Conservation (phyloP, 495 filamentous ascomycete species). For the Neurospora sp. region DNA sequence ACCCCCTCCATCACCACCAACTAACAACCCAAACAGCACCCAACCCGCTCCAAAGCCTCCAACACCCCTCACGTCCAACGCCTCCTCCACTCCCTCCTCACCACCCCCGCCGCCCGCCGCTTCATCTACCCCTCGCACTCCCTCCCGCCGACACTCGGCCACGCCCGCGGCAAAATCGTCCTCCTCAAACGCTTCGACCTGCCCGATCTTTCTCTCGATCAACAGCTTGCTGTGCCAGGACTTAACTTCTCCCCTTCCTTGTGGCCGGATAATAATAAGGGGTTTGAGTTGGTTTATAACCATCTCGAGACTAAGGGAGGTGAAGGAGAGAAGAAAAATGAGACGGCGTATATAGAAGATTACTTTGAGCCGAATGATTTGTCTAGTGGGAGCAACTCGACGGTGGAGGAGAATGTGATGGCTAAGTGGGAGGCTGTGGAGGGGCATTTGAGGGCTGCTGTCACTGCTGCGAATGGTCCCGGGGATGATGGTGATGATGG, state of each 20-base stretch:
- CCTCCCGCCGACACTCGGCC: conserved; percentile 55
- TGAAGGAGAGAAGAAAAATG: conserved; percentile 32
- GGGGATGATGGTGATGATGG: conserved; percentile 7
- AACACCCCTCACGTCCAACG: conserved; percentile 42
- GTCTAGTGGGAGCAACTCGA: not conserved
- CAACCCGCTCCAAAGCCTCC: conserved; percentile 23
- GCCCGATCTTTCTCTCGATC: conserved; percentile 25
- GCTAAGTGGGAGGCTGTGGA: conserved; percentile 59
- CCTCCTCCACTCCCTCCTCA: conserved; percentile 54
- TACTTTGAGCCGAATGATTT: conserved; percentile 70
- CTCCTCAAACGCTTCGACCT: conserved; percentile 66
- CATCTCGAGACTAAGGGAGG: not conserved
- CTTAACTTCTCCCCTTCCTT: conserved; percentile 64
- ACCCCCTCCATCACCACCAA: not conserved
- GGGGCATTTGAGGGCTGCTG: conserved; percentile 52
- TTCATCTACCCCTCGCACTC: conserved; percentile 52
- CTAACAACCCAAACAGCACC: not conserved
- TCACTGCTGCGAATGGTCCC: not conserved
- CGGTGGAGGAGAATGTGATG: conserved; percentile 46
- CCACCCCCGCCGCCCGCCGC: conserved; percentile 48
- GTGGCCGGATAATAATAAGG: conserved; percentile 69
- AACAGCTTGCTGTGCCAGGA: conserved; percentile 45
- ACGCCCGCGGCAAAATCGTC: conserved; percentile 67
- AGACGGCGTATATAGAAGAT: conserved; percentile 71
- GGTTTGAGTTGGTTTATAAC: conserved; percentile 27